phyloP scores from a whole-genome alignment of 2,329 filamentous ascomycete species.

The Hirsutella thompsonii region DNA sequence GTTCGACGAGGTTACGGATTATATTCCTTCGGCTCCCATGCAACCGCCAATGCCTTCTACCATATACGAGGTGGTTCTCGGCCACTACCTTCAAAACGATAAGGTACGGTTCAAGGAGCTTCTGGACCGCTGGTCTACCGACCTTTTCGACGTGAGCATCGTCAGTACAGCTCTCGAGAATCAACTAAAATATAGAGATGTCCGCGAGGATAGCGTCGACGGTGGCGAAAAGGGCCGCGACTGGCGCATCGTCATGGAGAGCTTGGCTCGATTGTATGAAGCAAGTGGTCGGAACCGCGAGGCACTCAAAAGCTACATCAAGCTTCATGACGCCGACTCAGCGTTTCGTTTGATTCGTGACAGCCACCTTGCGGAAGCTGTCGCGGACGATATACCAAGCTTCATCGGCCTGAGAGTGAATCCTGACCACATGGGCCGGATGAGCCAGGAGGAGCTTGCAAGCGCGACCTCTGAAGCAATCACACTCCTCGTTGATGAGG shows the following conservation, averaged over 20 bases:
- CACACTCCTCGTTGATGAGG: conserved; percentile 77
- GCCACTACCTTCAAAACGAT: conserved; percentile 75
- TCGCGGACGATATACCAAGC: conserved; percentile 79
- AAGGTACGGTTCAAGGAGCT: conserved; percentile 64
- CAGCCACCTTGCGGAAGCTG: conserved; percentile 77
- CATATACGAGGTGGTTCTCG: conserved; percentile 80
- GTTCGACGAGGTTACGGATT: conserved; percentile 79
- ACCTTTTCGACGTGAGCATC: conserved; percentile 67
- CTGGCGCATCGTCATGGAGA: conserved; percentile 82
- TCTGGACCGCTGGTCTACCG: conserved; percentile 70
- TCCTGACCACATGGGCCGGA: conserved; percentile 51
- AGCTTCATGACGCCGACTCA: conserved; percentile 80
- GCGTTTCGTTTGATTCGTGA: conserved; percentile 79
- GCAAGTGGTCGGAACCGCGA: conserved; percentile 71
- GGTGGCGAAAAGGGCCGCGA: conserved; percentile 61
- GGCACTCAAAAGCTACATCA: conserved; percentile 79
- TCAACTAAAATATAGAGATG: conserved; percentile 63
- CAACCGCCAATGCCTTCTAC: conserved; percentile 66
- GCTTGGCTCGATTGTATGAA: conserved; percentile 73
- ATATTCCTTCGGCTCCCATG: conserved; percentile 67
- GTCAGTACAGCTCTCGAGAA: conserved; percentile 71
- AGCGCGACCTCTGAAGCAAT: conserved; percentile 74
- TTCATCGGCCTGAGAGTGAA: conserved; percentile 82
- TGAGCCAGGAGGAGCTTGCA: conserved; percentile 59
- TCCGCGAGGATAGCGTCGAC: conserved; percentile 64